Evolutionary conservation across 176 grass and related monocot species (phyloP).

Genomic region (Carex littledalei): DNA sequence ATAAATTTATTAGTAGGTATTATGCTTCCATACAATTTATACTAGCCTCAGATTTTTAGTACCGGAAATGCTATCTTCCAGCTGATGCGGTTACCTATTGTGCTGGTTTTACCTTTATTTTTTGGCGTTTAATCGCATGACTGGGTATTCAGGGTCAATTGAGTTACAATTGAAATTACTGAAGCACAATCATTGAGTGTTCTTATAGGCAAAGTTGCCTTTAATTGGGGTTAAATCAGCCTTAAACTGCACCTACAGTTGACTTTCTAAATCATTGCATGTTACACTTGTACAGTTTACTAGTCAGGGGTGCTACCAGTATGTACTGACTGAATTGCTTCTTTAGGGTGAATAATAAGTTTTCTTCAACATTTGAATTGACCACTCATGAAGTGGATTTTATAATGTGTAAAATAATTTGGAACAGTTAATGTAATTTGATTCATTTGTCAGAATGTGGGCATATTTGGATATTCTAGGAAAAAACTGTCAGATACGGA

Average conservation of each 20-base stretch:
- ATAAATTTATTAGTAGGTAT: neutral
- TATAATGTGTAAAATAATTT: neutral
- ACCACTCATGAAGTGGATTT: neutral
- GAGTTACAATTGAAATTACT: neutral
- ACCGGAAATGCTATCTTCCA: neutral
- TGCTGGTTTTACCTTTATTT: neutral
- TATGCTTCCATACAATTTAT: neutral
- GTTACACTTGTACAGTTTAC: neutral
- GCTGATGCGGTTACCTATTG: neutral
- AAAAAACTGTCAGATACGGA: conserved; percentile 54
- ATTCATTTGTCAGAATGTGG: conserved; percentile 60
- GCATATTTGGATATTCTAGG: conserved; percentile 97
- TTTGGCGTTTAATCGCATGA: neutral
- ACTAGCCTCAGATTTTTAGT: neutral
- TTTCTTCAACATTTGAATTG: neutral
- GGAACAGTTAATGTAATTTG: neutral
- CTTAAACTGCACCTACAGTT: neutral
- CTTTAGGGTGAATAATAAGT: neutral
- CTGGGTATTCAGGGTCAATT: neutral
- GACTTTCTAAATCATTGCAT: neutral
- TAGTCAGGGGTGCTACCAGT: neutral
- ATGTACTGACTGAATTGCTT: neutral
- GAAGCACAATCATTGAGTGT: neutral
- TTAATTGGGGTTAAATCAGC: neutral
- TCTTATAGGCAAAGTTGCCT: neutral